phyloP scores from a whole-genome alignment of 371 early-diverging fungal species.

The Rhizomucor miehei region DNA sequence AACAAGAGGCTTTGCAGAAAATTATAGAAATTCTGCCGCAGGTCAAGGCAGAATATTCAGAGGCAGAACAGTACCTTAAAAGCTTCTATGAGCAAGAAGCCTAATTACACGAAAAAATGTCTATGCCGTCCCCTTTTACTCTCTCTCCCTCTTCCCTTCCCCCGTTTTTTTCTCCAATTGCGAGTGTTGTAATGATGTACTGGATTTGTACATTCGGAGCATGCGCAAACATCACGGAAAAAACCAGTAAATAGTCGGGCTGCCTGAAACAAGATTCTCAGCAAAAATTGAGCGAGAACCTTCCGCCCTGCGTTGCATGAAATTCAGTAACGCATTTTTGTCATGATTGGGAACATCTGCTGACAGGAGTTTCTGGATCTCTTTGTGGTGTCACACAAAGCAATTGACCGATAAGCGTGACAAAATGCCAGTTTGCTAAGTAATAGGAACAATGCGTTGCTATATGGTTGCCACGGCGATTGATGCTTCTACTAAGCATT shows the following conservation, averaged over 20 bases:
- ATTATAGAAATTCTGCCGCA: constrained; percentile 58
- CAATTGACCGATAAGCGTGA: no score
- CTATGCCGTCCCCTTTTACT: no score
- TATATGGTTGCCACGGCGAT: no score
- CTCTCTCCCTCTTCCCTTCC: no score
- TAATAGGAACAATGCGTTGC: no score
- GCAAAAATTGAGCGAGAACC: background rate
- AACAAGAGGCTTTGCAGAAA: constrained; percentile 61
- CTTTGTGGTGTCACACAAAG: no score
- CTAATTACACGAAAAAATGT: constrained; percentile 11
- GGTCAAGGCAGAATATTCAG: constrained; percentile 71
- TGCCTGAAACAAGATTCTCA: background rate
- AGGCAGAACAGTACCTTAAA: constrained; percentile 72
- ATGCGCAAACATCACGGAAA: background rate
- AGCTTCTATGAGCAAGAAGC: constrained; percentile 67
- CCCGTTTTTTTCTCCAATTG: no score
- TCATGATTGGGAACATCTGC: background rate
- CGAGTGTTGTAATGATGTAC: no score
- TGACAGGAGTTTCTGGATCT: no score
- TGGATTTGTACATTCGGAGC: no score
- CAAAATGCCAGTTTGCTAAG: no score
- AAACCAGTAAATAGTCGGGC: background rate
- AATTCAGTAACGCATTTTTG: background rate
- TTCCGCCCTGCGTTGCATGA: background rate
- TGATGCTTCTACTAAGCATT: no score